Evolutionary conservation across 2,329 filamentous ascomycete genomes (phyloP), one percentile per base, ranked within the genome.

Genomic region (Emericellopsis atlantica): DNA sequence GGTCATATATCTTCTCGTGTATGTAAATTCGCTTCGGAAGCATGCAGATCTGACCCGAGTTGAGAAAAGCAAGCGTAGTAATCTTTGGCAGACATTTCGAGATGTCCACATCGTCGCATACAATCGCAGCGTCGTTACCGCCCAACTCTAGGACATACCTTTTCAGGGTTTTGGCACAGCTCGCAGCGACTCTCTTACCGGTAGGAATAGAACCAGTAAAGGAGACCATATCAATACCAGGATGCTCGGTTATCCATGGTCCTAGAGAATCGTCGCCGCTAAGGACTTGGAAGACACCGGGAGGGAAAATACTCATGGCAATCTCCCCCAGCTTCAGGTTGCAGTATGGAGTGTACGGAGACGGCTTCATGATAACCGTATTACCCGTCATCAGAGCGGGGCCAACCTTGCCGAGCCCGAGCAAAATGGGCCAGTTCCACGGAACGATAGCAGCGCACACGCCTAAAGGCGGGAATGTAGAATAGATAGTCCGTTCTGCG

Each of bases 161-260:
- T 32, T 45, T 45, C 9, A 45, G 31, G 9, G 43, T 43, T 18
- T 36, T 38, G 7, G 37, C 35, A 31, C 37, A 40, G 32, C 43
- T 45, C 16, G 37, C 26, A 8, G 41, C 40, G 46, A 81, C 69
- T 53, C 66, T 70, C 60, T 76, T 79, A 15, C 76, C 76, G 0
- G 72, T 78, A 0, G 64, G 61, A 31, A 64, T 72, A 14, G 72
- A 77, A 6, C 76, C 76, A 0, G 77, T 81, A 57, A 81, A 81
- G 49, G 62, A 66, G 57, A 81, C 70, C 63, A 77, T 81, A 45
- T 69, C 64, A 42, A 80, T 67, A 22, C 63, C 70, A 0, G 72
- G 70, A 51, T 81, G 76, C 11, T 50, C 52, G 0, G 71, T 75
- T 44, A 81, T 55, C 62, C 64, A 65, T 2, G 70, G 72, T 7